Evolutionary conservation across 73 alveolate species (phyloP).

Genomic region (Blepharisma japonicum): DNA sequence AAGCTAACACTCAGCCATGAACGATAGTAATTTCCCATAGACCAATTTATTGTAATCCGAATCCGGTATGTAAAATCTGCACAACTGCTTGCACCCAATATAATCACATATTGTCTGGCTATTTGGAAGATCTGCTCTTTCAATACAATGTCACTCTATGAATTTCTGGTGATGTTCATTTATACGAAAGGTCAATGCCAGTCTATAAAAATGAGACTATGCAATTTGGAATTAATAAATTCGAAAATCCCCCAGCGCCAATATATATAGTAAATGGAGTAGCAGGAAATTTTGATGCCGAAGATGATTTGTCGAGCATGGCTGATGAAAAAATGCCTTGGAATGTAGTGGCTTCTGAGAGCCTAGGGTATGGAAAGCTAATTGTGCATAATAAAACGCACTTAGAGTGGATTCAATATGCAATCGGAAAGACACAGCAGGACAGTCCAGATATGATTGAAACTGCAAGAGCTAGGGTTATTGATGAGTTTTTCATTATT

Average conservation of each 20-base stretch:
- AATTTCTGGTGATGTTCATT: neutral
- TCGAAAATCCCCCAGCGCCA: slow-evolving; percentile 5
- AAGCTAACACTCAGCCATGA: no score
- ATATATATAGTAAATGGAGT: slow-evolving; percentile 1
- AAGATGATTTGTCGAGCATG: neutral
- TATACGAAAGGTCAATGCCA: slow-evolving; percentile 20
- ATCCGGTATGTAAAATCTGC: no score
- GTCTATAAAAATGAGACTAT: neutral
- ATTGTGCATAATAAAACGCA: neutral
- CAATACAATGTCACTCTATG: neutral
- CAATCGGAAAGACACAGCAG: slow-evolving; percentile 7
- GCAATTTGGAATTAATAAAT: neutral
- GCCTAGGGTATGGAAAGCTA: slow-evolving; percentile 3
- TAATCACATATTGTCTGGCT: no score
- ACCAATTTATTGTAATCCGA: no score
- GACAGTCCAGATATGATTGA: neutral
- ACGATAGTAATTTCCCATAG: no score
- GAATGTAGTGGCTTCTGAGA: neutral
- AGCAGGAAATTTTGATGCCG: slow-evolving; percentile 13
- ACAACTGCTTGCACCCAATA: no score
- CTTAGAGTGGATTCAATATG: neutral
- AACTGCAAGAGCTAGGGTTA: no score
- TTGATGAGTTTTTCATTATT: no score
- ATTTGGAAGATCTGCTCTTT: neutral
- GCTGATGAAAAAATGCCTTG: neutral